Conservation (phyloP, 352 stramenopile species). For the Bremia lactucae region DNA sequence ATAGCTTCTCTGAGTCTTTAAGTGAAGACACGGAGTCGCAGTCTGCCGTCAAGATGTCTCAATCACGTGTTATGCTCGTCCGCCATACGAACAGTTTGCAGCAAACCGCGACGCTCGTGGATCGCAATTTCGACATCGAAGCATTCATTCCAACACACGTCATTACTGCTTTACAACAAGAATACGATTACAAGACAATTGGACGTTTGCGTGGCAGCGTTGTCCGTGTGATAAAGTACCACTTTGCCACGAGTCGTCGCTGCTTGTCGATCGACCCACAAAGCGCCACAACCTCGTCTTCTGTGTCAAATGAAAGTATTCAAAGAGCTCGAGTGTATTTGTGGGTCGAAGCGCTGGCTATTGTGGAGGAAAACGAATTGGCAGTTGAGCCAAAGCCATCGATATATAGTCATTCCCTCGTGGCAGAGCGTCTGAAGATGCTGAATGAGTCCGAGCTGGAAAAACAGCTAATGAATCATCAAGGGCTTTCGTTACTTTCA, state of each 20-base stretch:
- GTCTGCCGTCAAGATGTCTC: background rate
- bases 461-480: constrained; percentile 33
- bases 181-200: constrained; percentile 25
- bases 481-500: constrained; percentile 19
- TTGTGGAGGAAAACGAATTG: constrained; percentile 44
- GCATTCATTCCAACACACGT: constrained; percentile 36
- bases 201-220: constrained; percentile 35
- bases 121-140: constrained; percentile 33
- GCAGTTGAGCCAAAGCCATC: constrained; percentile 26
- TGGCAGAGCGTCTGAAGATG: constrained; percentile 20
- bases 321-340: constrained; percentile 22
- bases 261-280: constrained; percentile 17
- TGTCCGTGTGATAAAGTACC: constrained; percentile 47
- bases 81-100: constrained; percentile 27
- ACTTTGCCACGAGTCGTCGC: constrained; percentile 35
- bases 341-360: constrained; percentile 32
- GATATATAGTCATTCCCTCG: constrained; percentile 18
- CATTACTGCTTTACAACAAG: constrained; percentile 8
- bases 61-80: constrained; percentile 42
- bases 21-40: constrained; percentile 59
- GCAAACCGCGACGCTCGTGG: constrained; percentile 38
- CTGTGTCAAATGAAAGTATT: constrained; percentile 2
- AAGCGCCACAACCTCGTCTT: constrained; percentile 12
- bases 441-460: constrained; percentile 24
- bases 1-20: constrained; percentile 28